Evolutionary conservation across 345 rosid species (phyloP).

Genomic region (Eucalyptus cloeziana): DNA sequence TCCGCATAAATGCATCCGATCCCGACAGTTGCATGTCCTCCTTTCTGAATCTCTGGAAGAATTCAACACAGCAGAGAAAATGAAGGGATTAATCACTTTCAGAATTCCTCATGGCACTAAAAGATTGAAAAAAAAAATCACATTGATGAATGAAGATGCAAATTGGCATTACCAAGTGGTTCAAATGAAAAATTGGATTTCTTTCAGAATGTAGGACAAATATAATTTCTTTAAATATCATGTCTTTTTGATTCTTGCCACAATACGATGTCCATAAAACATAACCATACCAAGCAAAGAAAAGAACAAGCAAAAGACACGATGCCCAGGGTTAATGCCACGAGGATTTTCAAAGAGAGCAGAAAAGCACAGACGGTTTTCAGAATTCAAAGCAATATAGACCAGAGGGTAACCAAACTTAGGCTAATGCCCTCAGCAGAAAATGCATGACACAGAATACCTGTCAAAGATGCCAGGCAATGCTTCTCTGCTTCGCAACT

Average conservation of each 20-base stretch:
- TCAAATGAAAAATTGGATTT: background rate
- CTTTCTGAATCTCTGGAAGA: slow-evolving; percentile 78
- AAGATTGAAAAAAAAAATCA: background rate
- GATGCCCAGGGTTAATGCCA: background rate
- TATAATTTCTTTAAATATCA: background rate
- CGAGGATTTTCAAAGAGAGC: background rate
- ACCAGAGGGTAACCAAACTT: background rate
- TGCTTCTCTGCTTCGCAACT: background rate
- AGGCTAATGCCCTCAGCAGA: background rate
- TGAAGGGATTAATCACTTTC: background rate
- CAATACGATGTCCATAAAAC: background rate
- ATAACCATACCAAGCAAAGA: background rate
- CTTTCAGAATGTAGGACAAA: background rate
- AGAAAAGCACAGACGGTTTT: background rate
- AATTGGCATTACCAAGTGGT: background rate
- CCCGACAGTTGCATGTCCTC: slow-evolving; percentile 83
- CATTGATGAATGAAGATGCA: background rate
- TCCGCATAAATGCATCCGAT: slow-evolving; percentile 73
- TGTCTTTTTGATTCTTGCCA: background rate
- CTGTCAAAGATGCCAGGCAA: background rate
- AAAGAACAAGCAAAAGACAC: background rate
- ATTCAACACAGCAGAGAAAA: background rate
- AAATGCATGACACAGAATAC: background rate
- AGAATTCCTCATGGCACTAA: background rate
- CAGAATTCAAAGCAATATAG: background rate